A percentile compares a stretch with the other conserved stretches of the same genome.
Conservation (phyloP, 2,329 filamentous ascomycete species). For the Fusarium fujikuroi region DNA sequence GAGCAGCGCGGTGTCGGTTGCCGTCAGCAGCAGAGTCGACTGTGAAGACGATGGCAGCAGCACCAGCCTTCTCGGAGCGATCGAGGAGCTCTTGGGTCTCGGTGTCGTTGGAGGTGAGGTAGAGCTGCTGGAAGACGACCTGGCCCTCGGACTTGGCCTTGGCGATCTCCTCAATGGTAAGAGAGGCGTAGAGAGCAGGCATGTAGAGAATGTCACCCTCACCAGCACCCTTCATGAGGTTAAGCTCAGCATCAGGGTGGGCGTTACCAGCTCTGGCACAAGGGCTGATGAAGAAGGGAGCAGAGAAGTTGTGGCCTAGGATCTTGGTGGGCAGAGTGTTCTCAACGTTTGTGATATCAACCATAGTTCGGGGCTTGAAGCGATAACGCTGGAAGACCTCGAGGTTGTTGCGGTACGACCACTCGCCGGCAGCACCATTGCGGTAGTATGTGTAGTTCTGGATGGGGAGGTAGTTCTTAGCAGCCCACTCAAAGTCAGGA, state of each 20-base stretch:
- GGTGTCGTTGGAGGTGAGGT: constrained; percentile 48
- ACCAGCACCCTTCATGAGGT: constrained; percentile 61
- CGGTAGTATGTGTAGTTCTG: constrained; percentile 67
- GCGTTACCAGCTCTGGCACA: constrained; percentile 58
- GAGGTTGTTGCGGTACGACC: constrained; percentile 66
- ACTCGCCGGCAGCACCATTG: constrained; percentile 66
- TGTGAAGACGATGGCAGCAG: constrained; percentile 52
- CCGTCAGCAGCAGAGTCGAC: constrained; percentile 54
- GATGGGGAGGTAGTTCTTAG: constrained; percentile 58
- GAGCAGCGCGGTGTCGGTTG: constrained; percentile 54
- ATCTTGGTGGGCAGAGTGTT: constrained; percentile 57
- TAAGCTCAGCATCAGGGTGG: constrained; percentile 59
- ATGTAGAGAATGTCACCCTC: constrained; percentile 63
- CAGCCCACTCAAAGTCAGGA: constrained; percentile 65
- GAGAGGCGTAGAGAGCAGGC: constrained; percentile 50
- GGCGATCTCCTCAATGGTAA: constrained; percentile 52
- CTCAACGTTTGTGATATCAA: constrained; percentile 60
- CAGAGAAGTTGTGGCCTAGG: constrained; percentile 63
- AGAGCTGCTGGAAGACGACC: constrained; percentile 53
- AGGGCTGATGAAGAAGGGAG: constrained; percentile 66
- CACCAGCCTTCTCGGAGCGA: constrained; percentile 48
- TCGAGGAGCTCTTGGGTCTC: constrained; percentile 47
- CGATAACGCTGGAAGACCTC: constrained; percentile 62
- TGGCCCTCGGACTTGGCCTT: constrained; percentile 51
- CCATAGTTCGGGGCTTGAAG: constrained; percentile 60